Evolutionary conservation across 2,329 filamentous ascomycete species (phyloP), one percentile per base, ranked within the genome.

Genomic region (Calycina herbarum): DNA sequence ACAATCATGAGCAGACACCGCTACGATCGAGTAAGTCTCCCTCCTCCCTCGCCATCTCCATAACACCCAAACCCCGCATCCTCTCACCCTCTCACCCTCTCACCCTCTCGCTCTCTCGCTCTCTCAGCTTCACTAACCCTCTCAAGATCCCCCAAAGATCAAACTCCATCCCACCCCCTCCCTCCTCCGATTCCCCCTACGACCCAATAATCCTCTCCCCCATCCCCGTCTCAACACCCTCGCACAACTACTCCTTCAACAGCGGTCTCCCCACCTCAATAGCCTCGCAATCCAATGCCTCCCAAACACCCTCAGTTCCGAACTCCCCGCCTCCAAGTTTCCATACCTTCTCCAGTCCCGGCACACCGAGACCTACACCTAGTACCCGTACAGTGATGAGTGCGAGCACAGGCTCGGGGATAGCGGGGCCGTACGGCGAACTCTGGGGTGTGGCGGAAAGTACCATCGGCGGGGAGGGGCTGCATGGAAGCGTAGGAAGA

Each of bases 301-400:
- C 65, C 27, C 63, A 68, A 58, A 65, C 45, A 5, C 68, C 70
- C 45, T 72, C 69, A 45, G 64, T 69, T 20, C 69, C 70, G 33
- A 72, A 69, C 57, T 74, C 70, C 1, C 73, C 72, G 15, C 72
- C 72, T 10, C 72, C 72, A 2, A 68, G 64, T 13, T 73, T 74
- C 67, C 73, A 70, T 63, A 72, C 63, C 8, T 65, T 63, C 45
- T 70, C 67, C 61, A 67, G 67, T 10, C 68, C 69, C 1, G 66
- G 62, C 2, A 73, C 69, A 17, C 72, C 70, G 5, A 65, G 69
- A 2, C 67, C 67, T 33, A 69, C 67, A 3, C 71, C 69, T 7
- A 68, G 66, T 35, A 70, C 69, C 11, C 17, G 65, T 33, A 64
- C 67, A 1, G 60, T 62, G 11, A 59, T 48, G 7, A 69, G 59